Evolutionary conservation across 345 rosid species (phyloP).

Genomic region (Populus euphratica): DNA sequence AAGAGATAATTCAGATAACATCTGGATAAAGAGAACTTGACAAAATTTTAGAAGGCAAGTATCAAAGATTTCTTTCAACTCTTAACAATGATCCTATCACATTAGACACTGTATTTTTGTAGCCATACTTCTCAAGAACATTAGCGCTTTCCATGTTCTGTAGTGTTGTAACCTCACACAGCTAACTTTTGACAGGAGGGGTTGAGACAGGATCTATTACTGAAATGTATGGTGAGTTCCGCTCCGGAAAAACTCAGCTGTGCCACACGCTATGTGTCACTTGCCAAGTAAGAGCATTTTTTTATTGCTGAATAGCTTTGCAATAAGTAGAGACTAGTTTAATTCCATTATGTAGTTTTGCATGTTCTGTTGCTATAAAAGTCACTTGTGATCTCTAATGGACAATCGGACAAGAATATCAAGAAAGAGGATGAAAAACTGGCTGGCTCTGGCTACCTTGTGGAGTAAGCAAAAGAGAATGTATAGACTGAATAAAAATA

Average conservation of each 20-base stretch:
- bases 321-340: not conserved
- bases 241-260: conserved; percentile 95
- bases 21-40: conserved; percentile 94
- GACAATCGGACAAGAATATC: too few relatives aligned
- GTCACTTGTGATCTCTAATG: not conserved
- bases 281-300: conserved; percentile 64
- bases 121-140: not conserved
- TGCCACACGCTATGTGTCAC: conserved; percentile 97
- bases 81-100: not conserved
- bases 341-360: not conserved
- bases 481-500: not conserved
- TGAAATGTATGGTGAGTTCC: conserved; percentile 93
- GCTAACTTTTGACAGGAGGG: conserved; percentile 53
- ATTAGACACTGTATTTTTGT: not conserved
- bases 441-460: too few relatives aligned
- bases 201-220: conserved; percentile 96
- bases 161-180: conserved; percentile 12
- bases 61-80: not conserved
- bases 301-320: conserved; percentile 1
- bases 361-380: not conserved
- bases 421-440: too few relatives aligned
- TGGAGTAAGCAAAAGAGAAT: not conserved
- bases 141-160: not conserved
- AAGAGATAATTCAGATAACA: conserved; percentile 92
- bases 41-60: conserved; percentile 82